Base-by-base conservation (phyloP, 768 basidiomycete species). In the Pulveroboletus sp. region DNA sequence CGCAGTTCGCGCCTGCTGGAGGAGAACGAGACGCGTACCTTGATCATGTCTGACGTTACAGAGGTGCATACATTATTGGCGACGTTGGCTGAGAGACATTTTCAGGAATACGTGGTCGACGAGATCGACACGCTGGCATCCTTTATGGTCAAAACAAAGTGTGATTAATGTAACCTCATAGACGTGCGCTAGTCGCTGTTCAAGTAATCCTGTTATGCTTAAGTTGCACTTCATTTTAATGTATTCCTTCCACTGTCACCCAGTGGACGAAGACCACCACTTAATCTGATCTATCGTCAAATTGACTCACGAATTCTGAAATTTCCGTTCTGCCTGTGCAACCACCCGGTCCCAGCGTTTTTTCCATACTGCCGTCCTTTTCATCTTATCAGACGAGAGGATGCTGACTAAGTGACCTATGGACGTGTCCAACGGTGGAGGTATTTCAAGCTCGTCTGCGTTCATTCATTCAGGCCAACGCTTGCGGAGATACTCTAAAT, bases 101-200 rank as follows among this genome's bases (percentile, higher is more conserved):
- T 89, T 64, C 73, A 78, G 49, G 81, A 84, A 35, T 72, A 80
- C 50, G 59, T 69, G 11, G 68, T 76, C 15, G 83, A 84, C 65
- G 89, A 92, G 67, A 82, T 88, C 41, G 89, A 91, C 53, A 86
- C 83, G n/a, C 71, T 91, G 36, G 85, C 86, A 17, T 78, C 82
- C 28, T 90, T 91, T 57, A 85, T 90, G 85, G 78, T 89, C 43
- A 86, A 84, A 66, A 76, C 68, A 6, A 82, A 80, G 66, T 70
- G 72, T 50, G 81, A 79, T 67, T 60, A 45, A 56, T 56, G 55
- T 64, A 50, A 33, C 28, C 56, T 46, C 21, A 40, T 59, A 55
- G 50, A 50, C 38, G n/a, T 28, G 55, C 46, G 52, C 58, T 4
- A 50, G 61, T 52, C 57, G 53, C 60, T 49, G 51, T 50, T 49